Conservation (phyloP, 2,329 filamentous ascomycete genomes). For the Apiospora pterosperma region DNA sequence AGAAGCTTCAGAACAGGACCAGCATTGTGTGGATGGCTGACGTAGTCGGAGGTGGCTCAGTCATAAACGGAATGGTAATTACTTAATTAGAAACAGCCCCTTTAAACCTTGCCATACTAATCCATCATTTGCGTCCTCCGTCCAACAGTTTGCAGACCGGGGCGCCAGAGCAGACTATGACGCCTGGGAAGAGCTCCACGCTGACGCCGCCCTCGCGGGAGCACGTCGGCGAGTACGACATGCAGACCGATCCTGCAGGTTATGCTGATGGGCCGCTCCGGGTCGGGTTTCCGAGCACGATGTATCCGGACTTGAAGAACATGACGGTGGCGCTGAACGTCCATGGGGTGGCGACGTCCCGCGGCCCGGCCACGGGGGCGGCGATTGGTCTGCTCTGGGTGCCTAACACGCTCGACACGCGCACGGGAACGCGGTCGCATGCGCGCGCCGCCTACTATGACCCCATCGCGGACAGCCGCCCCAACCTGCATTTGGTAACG, state of each 20-base stretch:
- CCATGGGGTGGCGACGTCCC: not conserved
- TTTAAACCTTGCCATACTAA: not conserved
- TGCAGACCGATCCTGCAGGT: conserved; percentile 2
- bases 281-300: conserved; percentile 2
- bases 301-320: conserved; percentile 5
- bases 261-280: conserved; percentile 6
- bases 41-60: conserved; percentile 10
- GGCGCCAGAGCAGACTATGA: conserved; percentile 26
- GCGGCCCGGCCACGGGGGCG: not conserved
- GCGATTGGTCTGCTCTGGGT: not conserved
- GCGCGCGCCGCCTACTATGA: conserved; percentile 9
- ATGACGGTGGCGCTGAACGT: not conserved
- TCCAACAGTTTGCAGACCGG: conserved; percentile 18
- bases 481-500: conserved; percentile 6
- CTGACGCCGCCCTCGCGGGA: not conserved
- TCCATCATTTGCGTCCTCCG: not conserved
- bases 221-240: conserved; percentile 8
- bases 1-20: not conserved
- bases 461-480: not conserved
- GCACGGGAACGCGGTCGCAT: conserved; percentile 4
- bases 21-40: conserved; percentile 1
- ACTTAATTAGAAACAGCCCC: not conserved
- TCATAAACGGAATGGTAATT: conserved; percentile 23
- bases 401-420: not conserved
- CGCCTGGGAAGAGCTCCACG: conserved; percentile 27